These are phyloP conservation scores for Pinus albicaulis DNA, from an alignment of 75 land plant genomes.

Conservation along the genomic window DNA sequence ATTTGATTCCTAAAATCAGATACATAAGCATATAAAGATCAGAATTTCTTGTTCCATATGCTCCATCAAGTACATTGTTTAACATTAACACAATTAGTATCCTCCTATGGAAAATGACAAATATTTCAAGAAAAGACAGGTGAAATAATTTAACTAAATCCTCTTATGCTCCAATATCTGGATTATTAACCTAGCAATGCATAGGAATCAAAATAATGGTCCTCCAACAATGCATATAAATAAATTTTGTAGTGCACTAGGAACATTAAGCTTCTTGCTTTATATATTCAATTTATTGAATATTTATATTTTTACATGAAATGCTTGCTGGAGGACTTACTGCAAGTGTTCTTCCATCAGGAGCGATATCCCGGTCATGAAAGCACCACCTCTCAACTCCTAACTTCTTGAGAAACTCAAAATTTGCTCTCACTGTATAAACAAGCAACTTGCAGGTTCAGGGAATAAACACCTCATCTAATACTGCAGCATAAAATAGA, in stretches of 20 bases:
- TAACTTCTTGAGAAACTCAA: slow-evolving; percentile 88
- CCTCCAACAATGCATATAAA: not conserved
- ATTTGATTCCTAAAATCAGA: slow-evolving; percentile 72
- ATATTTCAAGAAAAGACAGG: too few relatives aligned
- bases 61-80: not conserved
- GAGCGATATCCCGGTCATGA: slow-evolving; percentile 98
- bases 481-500: not conserved
- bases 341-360: slow-evolving; percentile 80
- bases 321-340: slow-evolving; percentile 27
- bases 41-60: not conserved
- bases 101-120: too few relatives aligned
- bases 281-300: not conserved
- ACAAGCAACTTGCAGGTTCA: not conserved
- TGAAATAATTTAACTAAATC: too few relatives aligned
- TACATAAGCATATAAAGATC: not conserved
- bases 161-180: too few relatives aligned
- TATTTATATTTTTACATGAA: not conserved
- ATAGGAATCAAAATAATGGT: too few relatives aligned
- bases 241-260: not conserved
- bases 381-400: slow-evolving; percentile 96
- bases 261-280: not conserved
- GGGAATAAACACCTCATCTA: too few relatives aligned
- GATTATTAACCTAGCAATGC: too few relatives aligned
- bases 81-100: not conserved
- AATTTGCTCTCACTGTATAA: slow-evolving; percentile 89